Base-by-base conservation (phyloP, 352 stramenopile species). In the Phytophthora gonapodyides region DNA sequence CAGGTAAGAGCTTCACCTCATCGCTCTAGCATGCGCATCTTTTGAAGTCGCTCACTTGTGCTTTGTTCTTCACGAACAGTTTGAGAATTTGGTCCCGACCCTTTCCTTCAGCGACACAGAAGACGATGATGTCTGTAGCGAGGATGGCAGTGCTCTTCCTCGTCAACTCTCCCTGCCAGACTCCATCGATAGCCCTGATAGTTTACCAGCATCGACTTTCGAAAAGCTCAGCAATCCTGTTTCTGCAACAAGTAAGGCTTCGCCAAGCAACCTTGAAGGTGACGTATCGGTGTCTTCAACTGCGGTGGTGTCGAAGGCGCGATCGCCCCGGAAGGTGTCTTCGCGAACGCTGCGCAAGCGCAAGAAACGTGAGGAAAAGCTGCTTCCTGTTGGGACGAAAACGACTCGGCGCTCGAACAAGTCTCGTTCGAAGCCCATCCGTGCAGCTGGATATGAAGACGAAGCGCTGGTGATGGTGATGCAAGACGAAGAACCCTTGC, bases 51-150 rank as follows among this genome's bases (percentile, higher is more conserved):
- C 47, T 50, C 16, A 55, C 36, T 30, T 42, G 19, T 47, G 15
- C 19, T 41, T 51, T 5, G 17, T 31, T 33, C 5, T 30, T 47
- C 31, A 17, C 9, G 33, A 38, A 11, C 24, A 72, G 42, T 68
- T 66, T 57, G 34, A 61, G 12, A 31, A 61, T 5, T 50, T 76
- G 12, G 41, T 67, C 4, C 67, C 75, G 11, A 64, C 72, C 38
- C 47, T 84, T 16, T 52, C 79, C 3, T 72, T 75, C 38, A 88
- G 75, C 38, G 81, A 90, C 38, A 84, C 75, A 1, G 81, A 90
- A 15, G 73, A 84, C n/a, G 78, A 87, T 8, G 77, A 84, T 50
- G 62, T 75, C 10, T 71, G 54, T 0, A 75, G 61, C 17, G 75
- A 85, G 54, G 65, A 82, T 27, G 48, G 19, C n/a, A 38, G 24